Evolutionary conservation across 108 stramenopile genomes (phyloP).

Genomic region (Licmophora abbreviata): DNA sequence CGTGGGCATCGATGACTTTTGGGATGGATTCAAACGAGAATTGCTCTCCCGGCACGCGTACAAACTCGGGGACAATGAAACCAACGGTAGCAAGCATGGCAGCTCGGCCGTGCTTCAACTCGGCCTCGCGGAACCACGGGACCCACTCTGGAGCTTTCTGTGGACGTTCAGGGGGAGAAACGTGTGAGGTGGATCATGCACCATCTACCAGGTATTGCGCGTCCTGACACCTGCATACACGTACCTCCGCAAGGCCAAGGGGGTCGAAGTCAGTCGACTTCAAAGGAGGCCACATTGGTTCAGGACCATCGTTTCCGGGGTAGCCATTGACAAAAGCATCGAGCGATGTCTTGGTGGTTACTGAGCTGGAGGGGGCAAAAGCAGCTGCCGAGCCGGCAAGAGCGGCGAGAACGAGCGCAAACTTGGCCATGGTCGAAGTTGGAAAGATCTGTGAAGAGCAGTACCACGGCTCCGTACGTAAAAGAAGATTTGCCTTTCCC

Average conservation of each 20-base stretch:
- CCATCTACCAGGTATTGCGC: background rate
- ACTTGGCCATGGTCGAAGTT: constrained; percentile 9
- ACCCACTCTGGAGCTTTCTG: constrained; percentile 49
- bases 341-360: constrained; percentile 11
- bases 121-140: constrained; percentile 85
- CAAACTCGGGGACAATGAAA: constrained; percentile 71
- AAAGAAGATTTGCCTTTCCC: too few relatives aligned
- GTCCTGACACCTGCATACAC: background rate
- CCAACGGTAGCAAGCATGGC: constrained; percentile 88
- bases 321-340: constrained; percentile 40
- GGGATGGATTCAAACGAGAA: constrained; percentile 83
- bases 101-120: constrained; percentile 75
- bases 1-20: constrained; percentile 75
- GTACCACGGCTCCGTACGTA: too few relatives aligned
- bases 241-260: constrained; percentile 57
- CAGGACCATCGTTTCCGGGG: constrained; percentile 50
- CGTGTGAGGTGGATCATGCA: background rate
- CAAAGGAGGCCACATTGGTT: constrained; percentile 40
- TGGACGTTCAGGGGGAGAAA: background rate
- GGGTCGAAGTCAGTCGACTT: constrained; percentile 58
- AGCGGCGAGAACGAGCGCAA: background rate
- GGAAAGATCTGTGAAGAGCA: too few relatives aligned
- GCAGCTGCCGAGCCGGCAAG: constrained; percentile 30
- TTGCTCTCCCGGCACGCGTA: constrained; percentile 78
- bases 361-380: constrained; percentile 29